Evolutionary conservation across 495 filamentous ascomycete species (phyloP).

Genomic region (Penicillium paradoxum): DNA sequence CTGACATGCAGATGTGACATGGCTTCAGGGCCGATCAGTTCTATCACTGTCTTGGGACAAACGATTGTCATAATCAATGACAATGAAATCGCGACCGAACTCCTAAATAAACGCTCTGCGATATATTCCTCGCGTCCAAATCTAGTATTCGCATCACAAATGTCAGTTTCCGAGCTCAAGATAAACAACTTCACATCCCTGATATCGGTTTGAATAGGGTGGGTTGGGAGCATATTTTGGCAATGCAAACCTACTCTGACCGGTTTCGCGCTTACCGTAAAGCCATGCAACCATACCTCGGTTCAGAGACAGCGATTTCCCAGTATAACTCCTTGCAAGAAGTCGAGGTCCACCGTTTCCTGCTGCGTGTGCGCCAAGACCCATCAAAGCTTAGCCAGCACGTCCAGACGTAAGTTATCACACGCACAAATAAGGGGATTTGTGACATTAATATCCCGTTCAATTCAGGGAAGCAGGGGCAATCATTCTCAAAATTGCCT

Average conservation of each 20-base stretch:
- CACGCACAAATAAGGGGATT: too few relatives aligned
- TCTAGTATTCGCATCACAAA: slow-evolving; percentile 32
- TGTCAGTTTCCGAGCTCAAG: slow-evolving; percentile 17
- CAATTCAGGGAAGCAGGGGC: slow-evolving; percentile 34
- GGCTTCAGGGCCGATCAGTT: slow-evolving; percentile 33
- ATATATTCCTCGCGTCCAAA: slow-evolving; percentile 40
- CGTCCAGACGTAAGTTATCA: slow-evolving; percentile 33
- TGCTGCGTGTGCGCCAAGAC: slow-evolving; percentile 36
- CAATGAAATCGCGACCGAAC: slow-evolving; percentile 30
- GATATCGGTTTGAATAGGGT: slow-evolving; percentile 11
- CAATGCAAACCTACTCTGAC: slow-evolving; percentile 32
- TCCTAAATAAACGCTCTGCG: slow-evolving; percentile 39
- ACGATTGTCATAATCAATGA: slow-evolving; percentile 47
- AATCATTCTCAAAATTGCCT: slow-evolving; percentile 44
- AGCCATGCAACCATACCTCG: slow-evolving; percentile 23
- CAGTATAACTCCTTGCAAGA: slow-evolving; percentile 37
- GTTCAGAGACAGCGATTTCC: slow-evolving; percentile 21
- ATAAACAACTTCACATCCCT: neutral
- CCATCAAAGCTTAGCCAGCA: slow-evolving; percentile 34
- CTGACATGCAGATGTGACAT: neutral
- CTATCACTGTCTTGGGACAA: slow-evolving; percentile 43
- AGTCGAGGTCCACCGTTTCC: slow-evolving; percentile 35
- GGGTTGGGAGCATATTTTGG: slow-evolving; percentile 35
- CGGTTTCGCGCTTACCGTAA: slow-evolving; percentile 41
- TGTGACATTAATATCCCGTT: too few relatives aligned